These are phyloP conservation scores for Fusarium sp. DNA, from an alignment of 2,329 filamentous ascomycete genomes.

Conservation along the genomic window DNA sequence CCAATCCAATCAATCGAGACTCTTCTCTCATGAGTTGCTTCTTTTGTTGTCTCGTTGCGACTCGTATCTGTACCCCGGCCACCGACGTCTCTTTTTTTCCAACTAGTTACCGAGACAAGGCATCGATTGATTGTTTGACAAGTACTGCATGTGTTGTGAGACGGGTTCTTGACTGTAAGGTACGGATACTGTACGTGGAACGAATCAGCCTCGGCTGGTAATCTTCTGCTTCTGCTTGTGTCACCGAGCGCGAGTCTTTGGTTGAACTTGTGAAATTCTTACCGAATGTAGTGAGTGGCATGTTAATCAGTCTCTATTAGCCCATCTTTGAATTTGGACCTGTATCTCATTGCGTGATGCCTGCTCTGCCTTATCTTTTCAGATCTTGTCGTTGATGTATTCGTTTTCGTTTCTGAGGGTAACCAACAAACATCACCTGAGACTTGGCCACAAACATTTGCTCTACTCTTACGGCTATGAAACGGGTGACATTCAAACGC, in stretches of 20 bases:
- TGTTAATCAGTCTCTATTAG: conserved; percentile 24
- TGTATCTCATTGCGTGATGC: conserved; percentile 2
- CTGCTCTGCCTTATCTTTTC: neutral
- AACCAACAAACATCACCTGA: neutral
- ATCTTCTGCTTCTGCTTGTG: conserved; percentile 6
- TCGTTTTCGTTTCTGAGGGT: conserved; percentile 9
- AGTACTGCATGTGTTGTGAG: neutral
- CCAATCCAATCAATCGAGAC: neutral
- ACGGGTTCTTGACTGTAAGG: neutral
- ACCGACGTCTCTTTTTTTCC: neutral
- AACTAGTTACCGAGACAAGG: conserved; percentile 12
- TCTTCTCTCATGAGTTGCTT: conserved; percentile 12
- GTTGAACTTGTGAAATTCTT: neutral
- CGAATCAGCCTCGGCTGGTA: conserved; percentile 21
- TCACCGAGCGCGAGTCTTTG: conserved; percentile 1
- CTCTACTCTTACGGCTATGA: conserved; percentile 4
- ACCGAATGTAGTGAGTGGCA: conserved; percentile 7
- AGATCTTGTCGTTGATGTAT: neutral
- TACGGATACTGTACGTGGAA: conserved; percentile 4
- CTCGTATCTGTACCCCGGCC: conserved; percentile 10
- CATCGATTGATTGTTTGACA: neutral
- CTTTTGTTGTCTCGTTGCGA: conserved; percentile 7
- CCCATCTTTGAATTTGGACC: conserved; percentile 9
- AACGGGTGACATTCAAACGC: conserved; percentile 13
- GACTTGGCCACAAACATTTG: neutral